Conservation (phyloP, 306 rosid species). For the Begonia loranthoides region DNA sequence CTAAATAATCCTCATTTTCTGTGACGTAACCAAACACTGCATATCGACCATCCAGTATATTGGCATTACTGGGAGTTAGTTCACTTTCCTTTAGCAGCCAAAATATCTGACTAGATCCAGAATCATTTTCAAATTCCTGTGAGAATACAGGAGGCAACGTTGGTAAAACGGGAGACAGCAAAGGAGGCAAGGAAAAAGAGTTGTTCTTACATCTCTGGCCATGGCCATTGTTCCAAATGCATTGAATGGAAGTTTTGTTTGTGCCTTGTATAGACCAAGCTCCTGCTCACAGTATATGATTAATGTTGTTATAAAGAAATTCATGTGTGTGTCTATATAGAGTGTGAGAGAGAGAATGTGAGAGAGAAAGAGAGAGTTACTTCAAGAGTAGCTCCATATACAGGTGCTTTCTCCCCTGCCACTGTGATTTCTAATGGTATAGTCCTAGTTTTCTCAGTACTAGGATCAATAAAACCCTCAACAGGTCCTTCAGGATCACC, state of each 20-base stretch:
- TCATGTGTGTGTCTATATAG: too few species aligned
- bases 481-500: constrained; percentile 99
- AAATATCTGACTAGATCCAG: constrained; percentile 84
- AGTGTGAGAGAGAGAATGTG: not conserved
- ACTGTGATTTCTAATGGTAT: constrained; percentile 73
- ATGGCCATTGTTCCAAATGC: constrained; percentile 99
- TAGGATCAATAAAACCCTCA: constrained; percentile 95
- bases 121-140: constrained; percentile 89
- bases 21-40: constrained; percentile 84
- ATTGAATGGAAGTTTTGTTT: constrained; percentile 91
- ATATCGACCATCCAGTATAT: constrained; percentile 87
- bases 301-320: not conserved
- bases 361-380: constrained; percentile 26
- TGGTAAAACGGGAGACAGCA: constrained; percentile 1
- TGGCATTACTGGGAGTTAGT: constrained; percentile 91
- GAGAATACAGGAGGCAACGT: not conserved
- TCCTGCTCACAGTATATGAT: constrained; percentile 38
- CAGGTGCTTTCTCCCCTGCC: constrained; percentile 69
- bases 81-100: constrained; percentile 98
- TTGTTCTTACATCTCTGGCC: constrained; percentile 85
- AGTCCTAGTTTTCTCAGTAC: constrained; percentile 81
- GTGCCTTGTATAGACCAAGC: constrained; percentile 97
- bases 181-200: not conserved
- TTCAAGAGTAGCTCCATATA: constrained; percentile 86
- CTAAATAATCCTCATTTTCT: constrained; percentile 70